Base-by-base conservation (phyloP, 169 alveolate species). In the Plasmodium cynomolgi region DNA sequence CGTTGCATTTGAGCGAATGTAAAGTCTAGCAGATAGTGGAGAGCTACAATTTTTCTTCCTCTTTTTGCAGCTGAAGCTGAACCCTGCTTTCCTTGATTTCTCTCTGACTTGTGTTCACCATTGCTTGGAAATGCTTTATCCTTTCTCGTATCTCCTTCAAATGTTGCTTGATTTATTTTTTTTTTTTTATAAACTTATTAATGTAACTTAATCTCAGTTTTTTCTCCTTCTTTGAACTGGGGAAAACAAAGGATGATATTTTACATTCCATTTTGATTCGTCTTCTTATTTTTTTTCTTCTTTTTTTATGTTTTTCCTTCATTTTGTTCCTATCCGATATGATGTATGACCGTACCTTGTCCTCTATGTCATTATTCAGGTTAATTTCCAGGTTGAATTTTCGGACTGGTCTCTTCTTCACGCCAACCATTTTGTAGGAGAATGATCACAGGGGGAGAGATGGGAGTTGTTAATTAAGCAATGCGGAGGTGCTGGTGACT, bases 221-320 rank as follows among this genome's bases (percentile, higher is more conserved):
- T 90, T 90, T 90, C 74, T 90, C 94, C 50, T 90, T 80, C 73
- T 44, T 90, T 37, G 94, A 90, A 80, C 62, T 62, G 9, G 94
- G 94, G 80, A 90, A 80, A 90, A 90, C 94, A 62, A 90, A 90
- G 50, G 54, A 62, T 80, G 90, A 56, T 31, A 90, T 90, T 90
- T 90, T 90, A 58, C 74, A 17, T 34, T 90, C 94, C 86, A 90
- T 90, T 79, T 90, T 90, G n/a, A 90, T 47, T 26, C 94, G 84
- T 80, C 91, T 62, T 90, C 94, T 62, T 80, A 81, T 90, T 80
- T 90, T 90, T 81, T 90, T 80, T 71, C 81, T 39, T 37, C 82
- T 68, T 62, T 90, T 73, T 26, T 90, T 68, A 41, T 90, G 50
- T 15, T 68, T 90, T 68, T 81, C 79, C 54, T 80, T 58, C 29